Percentiles rank a stretch among this genome's conserved stretches.
phyloP scores from a whole-genome alignment of 176 grass and related monocot species.

The Tuctoria greenei region DNA sequence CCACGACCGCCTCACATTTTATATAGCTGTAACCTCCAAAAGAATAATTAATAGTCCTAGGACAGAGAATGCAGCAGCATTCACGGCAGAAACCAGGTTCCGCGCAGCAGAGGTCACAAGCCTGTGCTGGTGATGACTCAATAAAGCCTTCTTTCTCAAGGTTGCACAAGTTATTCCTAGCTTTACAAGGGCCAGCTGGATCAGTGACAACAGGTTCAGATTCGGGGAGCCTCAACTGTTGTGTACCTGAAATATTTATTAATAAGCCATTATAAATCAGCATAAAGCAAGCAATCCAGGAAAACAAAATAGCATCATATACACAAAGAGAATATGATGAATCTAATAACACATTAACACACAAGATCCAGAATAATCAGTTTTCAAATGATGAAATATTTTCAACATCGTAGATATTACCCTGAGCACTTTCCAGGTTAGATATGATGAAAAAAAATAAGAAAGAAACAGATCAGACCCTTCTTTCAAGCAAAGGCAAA shows the following conservation, averaged over 20 bases:
- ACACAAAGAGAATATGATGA: constrained; percentile 7
- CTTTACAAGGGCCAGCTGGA: constrained; percentile 57
- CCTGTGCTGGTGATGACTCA: constrained; percentile 42
- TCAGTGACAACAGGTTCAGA: constrained; percentile 32
- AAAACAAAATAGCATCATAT: constrained; percentile 22
- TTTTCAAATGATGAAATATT: constrained; percentile 18
- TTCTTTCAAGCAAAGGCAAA: background rate
- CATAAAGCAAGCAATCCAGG: constrained; percentile 26
- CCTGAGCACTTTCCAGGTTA: constrained; percentile 14
- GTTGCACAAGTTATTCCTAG: constrained; percentile 66
- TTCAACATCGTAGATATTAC: background rate
- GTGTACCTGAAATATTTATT: constrained; percentile 42
- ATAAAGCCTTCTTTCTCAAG: constrained; percentile 51
- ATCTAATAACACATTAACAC: constrained; percentile 7
- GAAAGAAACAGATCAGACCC: constrained; percentile 11
- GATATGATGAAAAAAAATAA: constrained; percentile 3
- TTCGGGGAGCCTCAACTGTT: constrained; percentile 21
- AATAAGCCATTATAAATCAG: constrained; percentile 30
- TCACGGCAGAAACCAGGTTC: constrained; percentile 72
- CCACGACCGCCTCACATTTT: constrained; percentile 69
- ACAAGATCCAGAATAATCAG: background rate
- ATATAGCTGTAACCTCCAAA: constrained; percentile 61
- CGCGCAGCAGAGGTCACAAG: constrained; percentile 77
- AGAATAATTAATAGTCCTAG: constrained; percentile 56
- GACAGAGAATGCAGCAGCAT: constrained; percentile 93